These are phyloP conservation scores for Boletus pseudopeckii DNA, from an alignment of 768 basidiomycete species.

Conservation along the genomic window DNA sequence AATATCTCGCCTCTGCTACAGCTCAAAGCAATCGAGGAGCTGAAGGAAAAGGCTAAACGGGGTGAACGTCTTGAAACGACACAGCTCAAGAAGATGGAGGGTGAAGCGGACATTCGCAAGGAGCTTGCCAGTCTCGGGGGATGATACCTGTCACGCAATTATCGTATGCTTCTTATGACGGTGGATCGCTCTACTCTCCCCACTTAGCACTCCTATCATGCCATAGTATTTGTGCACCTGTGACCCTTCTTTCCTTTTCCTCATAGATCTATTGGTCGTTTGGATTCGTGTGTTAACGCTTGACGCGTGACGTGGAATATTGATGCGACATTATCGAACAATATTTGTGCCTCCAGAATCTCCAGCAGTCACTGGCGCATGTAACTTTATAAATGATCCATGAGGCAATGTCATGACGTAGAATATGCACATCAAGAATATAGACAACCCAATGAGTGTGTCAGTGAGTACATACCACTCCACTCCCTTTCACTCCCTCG, in stretches of 20 bases:
- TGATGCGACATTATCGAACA: background rate
- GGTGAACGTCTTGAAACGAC: conserved; percentile 94
- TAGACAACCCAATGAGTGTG: background rate
- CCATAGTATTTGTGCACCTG: background rate
- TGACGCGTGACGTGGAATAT: background rate
- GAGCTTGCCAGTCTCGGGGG: conserved; percentile 55
- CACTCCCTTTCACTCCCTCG: background rate
- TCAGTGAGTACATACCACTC: background rate
- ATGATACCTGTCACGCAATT: background rate
- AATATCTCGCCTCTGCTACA: conserved; percentile 27
- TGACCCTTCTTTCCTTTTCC: background rate
- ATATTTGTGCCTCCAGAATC: background rate
- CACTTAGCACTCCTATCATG: background rate
- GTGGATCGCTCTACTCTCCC: background rate
- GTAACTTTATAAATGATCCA: background rate
- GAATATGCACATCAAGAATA: conserved; percentile 3
- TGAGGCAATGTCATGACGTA: background rate
- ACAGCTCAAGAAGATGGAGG: conserved; percentile 95
- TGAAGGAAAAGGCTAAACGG: conserved; percentile 86
- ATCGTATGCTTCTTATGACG: background rate
- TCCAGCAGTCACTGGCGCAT: background rate
- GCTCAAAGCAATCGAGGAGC: conserved; percentile 98
- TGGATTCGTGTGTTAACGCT: background rate
- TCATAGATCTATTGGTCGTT: conserved; percentile 6
- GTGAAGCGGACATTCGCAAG: conserved; percentile 77